Base-by-base conservation (phyloP, 2,329 filamentous ascomycete genomes). In the Geosmithia morbida region DNA sequence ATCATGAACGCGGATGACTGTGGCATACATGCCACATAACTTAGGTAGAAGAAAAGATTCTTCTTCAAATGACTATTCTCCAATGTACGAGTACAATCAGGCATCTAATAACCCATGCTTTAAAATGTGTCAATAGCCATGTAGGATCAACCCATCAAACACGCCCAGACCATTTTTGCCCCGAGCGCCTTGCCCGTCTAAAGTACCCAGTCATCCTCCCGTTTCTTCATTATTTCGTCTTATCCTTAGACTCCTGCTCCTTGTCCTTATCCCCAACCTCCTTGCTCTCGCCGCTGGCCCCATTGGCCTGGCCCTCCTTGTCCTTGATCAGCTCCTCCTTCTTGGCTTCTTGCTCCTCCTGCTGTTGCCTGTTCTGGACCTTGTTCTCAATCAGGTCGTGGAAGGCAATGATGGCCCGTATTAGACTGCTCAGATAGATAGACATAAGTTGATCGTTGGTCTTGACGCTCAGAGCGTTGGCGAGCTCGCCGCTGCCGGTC, bases 361-460 rank as follows among this genome's bases (percentile, higher is more conserved):
- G 85, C 64, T 94, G 87, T 68, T 97, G 89, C 64, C 90, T 79
- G 69, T 98, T 98, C 71, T 97, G 90, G 56, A 97, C 96, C 77
- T 98, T 98, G 74, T 98, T 98, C 72, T 98, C 92, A 55, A 98
- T 98, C 55, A 98, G 70, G 63, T 98, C 92, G 65, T 98, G 92
- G 82, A 97, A 98, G 7, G 92, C 92, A 13, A 92, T 97, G 61
- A 98, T 98, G 49, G 92, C 92, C 51, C 92, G 79, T 67, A 98
- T 97, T 71, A 97, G 71, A 70, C 87, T 94, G 69, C 87, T 94
- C 48, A 98, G 75, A 67, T 98, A 98, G 64, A 98, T 97, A 46
- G 89, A 81, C 86, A 98, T 96, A 54, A 98, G 78, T 70, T 98
- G 92, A 65, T 98, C 92, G 61, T 98, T 98, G 50, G 90, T 97